These are phyloP conservation scores for Chaetomiaceae sp. DNA, from an alignment of 2,329 filamentous ascomycete genomes.

Conservation along the genomic window DNA sequence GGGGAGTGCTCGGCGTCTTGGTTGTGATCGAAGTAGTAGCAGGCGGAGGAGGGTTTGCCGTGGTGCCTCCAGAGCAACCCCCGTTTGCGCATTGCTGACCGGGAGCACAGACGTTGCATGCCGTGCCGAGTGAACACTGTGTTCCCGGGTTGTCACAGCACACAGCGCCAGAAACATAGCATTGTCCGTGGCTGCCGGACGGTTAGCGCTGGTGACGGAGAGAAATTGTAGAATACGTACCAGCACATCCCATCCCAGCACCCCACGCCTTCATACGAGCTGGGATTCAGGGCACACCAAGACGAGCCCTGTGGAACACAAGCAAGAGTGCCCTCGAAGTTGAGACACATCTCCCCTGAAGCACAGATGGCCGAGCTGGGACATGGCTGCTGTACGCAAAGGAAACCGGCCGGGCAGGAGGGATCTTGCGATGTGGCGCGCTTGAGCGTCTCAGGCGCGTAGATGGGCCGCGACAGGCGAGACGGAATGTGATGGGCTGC, in stretches of 20 bases:
- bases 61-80: neutral
- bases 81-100: neutral
- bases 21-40: neutral
- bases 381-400: neutral
- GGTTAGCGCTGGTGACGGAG: no score
- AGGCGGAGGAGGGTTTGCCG: no score
- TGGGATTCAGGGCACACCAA: neutral
- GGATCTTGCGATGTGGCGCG: neutral
- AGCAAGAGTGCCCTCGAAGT: conserved; percentile 2
- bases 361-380: conserved; percentile 1
- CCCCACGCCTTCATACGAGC: neutral
- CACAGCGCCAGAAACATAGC: neutral
- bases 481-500: neutral
- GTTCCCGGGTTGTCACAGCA: neutral
- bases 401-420: neutral
- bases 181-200: neutral
- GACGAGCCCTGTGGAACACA: neutral
- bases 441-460: neutral
- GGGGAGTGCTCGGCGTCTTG: neutral
- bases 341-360: neutral
- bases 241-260: conserved; percentile 2
- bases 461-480: neutral
- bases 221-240: neutral
- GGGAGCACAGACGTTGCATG: neutral
- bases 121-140: neutral